Percentiles rank a stretch among this genome's conserved stretches.
Conservation (phyloP, 306 rosid genomes). For the Comarum palustre region DNA sequence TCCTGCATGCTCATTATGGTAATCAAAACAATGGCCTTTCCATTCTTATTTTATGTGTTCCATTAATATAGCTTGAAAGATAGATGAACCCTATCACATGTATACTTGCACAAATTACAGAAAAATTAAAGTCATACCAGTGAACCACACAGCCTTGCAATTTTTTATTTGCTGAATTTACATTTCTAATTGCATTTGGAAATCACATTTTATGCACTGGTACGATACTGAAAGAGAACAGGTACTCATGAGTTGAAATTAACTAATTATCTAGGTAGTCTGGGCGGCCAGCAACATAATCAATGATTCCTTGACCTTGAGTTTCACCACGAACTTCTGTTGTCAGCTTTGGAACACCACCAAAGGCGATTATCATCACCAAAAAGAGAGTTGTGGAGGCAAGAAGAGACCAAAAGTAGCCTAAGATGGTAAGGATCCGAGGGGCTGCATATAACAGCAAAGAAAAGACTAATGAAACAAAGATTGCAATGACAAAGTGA, state of each 20-base stretch:
- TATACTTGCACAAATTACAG: not conserved
- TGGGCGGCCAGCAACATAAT: slow-evolving; percentile 56
- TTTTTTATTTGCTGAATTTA: not conserved
- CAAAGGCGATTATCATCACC: slow-evolving; percentile 50
- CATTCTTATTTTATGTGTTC: not conserved
- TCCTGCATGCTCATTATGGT: not conserved
- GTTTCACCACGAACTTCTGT: slow-evolving; percentile 47
- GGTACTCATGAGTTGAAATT: not conserved
- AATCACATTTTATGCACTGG: not conserved
- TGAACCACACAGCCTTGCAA: not conserved
- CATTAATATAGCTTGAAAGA: not conserved
- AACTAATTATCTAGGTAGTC: slow-evolving; percentile 28
- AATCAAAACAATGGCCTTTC: not conserved
- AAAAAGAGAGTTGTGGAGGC: slow-evolving; percentile 70
- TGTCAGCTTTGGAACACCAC: slow-evolving; percentile 55
- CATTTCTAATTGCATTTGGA: not conserved
- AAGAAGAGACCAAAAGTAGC: slow-evolving; percentile 81
- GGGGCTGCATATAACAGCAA: slow-evolving; percentile 61
- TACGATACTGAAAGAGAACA: not conserved
- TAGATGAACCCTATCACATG: not conserved
- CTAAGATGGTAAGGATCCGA: slow-evolving; percentile 45
- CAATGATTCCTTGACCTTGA: slow-evolving; percentile 64
- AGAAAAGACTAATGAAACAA: slow-evolving; percentile 40
- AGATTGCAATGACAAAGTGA: slow-evolving; percentile 46
- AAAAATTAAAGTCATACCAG: not conserved